Percentiles rank a stretch among this genome's conserved stretches.
Conservation (phyloP, 805 yeast genomes). For the Pichia thaimueangensis region DNA sequence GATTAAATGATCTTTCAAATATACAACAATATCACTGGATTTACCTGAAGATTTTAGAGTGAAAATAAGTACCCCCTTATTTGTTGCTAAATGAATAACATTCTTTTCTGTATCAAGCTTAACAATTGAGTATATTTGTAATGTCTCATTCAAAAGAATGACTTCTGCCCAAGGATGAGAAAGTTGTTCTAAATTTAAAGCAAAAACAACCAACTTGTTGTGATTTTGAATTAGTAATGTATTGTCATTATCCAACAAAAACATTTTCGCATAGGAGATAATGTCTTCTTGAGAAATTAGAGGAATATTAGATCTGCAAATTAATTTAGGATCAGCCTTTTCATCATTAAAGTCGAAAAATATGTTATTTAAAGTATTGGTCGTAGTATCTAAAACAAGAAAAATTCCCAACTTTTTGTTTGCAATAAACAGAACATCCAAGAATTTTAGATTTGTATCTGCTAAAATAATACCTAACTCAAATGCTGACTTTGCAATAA, state of each 20-base stretch:
- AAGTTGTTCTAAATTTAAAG: constrained; percentile 29
- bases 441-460: neutral
- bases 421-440: constrained; percentile 1
- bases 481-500: constrained; percentile 1
- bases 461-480: constrained; percentile 1
- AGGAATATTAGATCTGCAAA: neutral
- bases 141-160: constrained; percentile 47
- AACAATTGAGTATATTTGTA: constrained; percentile 56
- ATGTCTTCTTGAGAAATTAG: neutral
- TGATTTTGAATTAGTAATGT: neutral
- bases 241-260: neutral
- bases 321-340: neutral
- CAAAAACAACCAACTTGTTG: constrained; percentile 51
- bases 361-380: neutral
- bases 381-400: neutral
- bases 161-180: constrained; percentile 72
- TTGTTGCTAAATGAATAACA: constrained; percentile 35
- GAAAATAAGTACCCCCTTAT: constrained; percentile 56
- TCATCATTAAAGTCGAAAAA: constrained; percentile 1
- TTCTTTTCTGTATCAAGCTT: constrained; percentile 8
- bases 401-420: constrained; percentile 1
- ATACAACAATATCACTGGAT: constrained; percentile 15
- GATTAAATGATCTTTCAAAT: constrained; percentile 68
- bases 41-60: constrained; percentile 37
- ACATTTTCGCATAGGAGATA: neutral